A percentile compares a stretch with the other conserved stretches of the same genome.
Evolutionary conservation across 2,329 filamentous ascomycete genomes (phyloP).

Genomic region (Penicillium oxalicum): DNA sequence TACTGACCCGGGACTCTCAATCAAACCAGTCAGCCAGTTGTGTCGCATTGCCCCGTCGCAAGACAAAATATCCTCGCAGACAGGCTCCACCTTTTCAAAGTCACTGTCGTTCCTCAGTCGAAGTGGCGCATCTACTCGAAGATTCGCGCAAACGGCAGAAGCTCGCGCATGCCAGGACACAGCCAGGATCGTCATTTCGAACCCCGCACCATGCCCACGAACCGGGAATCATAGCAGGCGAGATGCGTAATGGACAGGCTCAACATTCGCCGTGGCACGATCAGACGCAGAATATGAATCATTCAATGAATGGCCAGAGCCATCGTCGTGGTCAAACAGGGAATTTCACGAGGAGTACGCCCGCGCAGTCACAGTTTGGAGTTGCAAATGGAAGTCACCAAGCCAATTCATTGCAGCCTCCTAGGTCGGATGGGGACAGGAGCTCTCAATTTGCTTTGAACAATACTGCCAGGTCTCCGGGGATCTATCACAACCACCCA

Average conservation of each 20-base stretch:
- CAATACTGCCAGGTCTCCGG: neutral
- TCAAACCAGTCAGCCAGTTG: no score
- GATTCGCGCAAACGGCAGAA: conserved; percentile 8
- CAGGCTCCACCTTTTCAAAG: neutral
- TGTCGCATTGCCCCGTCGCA: no score
- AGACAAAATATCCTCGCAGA: neutral
- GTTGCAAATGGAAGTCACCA: neutral
- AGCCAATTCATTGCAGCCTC: neutral
- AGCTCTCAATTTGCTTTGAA: neutral
- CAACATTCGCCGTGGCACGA: neutral
- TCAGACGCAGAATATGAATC: neutral
- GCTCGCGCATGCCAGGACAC: conserved; percentile 8
- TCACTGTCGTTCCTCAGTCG: no score
- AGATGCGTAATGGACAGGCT: neutral
- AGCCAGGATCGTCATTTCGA: neutral
- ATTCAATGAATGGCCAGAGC: neutral
- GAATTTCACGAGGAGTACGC: neutral
- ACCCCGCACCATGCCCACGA: conserved; percentile 2
- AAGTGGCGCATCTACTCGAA: no score
- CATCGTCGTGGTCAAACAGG: neutral
- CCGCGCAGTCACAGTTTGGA: neutral
- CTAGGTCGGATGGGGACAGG: neutral
- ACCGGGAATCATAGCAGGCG: conserved; percentile 1
- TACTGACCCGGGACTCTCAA: no score
- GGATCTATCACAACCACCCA: neutral